phyloP scores from a whole-genome alignment of 176 grass and related monocot genomes.

The Chrysopogon serrulatus region DNA sequence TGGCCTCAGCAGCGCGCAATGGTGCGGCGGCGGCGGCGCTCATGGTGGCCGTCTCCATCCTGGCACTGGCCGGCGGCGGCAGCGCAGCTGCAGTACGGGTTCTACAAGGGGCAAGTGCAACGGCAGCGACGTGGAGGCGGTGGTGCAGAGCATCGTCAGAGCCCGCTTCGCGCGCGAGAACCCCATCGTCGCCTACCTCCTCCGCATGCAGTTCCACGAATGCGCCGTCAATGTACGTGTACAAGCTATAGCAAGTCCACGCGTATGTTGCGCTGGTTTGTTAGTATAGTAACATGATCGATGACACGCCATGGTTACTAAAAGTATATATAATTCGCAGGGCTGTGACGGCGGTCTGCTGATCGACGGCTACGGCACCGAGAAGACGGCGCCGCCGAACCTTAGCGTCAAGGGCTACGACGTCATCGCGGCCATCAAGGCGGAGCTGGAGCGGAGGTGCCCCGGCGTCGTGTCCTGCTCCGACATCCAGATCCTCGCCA shows the following conservation, averaged over 20 bases:
- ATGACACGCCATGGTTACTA: no score
- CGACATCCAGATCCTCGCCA: slow-evolving; percentile 43
- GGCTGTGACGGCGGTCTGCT: slow-evolving; percentile 56
- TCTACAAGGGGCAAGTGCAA: slow-evolving; percentile 42
- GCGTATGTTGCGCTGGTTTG: neutral
- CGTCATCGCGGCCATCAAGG: slow-evolving; percentile 31
- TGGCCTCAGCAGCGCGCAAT: neutral
- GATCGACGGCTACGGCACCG: slow-evolving; percentile 34
- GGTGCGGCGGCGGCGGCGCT: neutral
- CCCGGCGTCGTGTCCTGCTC: slow-evolving; percentile 35
- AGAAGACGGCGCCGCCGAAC: slow-evolving; percentile 52
- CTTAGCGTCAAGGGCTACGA: slow-evolving; percentile 48
- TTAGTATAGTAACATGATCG: no score
- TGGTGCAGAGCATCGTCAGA: slow-evolving; percentile 16
- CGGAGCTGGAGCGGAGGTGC: slow-evolving; percentile 33
- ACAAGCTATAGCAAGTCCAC: no score
- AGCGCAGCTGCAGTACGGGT: slow-evolving; percentile 20
- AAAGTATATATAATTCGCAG: no score
- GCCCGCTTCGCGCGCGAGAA: neutral
- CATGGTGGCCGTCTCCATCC: neutral
- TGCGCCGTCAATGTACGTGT: slow-evolving; percentile 33
- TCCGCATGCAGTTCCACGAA: slow-evolving; percentile 60
- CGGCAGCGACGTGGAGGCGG: slow-evolving; percentile 23
- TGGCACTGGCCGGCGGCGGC: slow-evolving; percentile 6
- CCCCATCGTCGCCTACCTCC: slow-evolving; percentile 30